Evolutionary conservation across 148 eudicot genomes (phyloP).

Genomic region (Chenopodium album): DNA sequence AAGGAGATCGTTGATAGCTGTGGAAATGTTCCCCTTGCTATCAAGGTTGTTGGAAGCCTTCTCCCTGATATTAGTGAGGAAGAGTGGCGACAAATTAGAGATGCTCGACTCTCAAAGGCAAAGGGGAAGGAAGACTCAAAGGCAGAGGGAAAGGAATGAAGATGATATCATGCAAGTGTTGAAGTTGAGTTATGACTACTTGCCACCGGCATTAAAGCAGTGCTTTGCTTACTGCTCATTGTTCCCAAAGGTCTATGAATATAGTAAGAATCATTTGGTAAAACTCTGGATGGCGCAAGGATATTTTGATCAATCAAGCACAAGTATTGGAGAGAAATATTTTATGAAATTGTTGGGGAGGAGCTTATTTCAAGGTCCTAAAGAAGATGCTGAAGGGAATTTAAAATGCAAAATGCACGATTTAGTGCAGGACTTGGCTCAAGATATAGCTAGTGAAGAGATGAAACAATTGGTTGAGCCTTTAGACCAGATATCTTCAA

Average conservation of each 20-base stretch:
- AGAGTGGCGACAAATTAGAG: slow-evolving; percentile 7
- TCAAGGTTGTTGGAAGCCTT: slow-evolving; percentile 17
- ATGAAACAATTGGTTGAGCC: slow-evolving; percentile 15
- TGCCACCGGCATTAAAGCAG: too few species aligned
- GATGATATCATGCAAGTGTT: neutral
- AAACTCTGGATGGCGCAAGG: too few species aligned
- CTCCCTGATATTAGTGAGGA: neutral
- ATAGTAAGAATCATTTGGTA: too few species aligned
- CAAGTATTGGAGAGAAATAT: neutral
- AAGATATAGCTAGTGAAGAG: neutral
- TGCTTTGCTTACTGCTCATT: too few species aligned
- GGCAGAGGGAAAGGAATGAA: neutral
- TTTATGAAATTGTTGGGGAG: slow-evolving; percentile 11
- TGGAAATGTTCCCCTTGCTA: neutral
- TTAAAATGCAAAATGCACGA: slow-evolving; percentile 20
- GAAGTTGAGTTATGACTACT: too few species aligned
- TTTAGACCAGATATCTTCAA: neutral
- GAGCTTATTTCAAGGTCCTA: neutral
- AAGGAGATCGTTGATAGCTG: neutral
- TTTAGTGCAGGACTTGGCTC: too few species aligned
- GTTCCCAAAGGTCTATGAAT: too few species aligned
- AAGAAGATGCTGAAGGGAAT: neutral
- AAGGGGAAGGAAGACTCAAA: neutral
- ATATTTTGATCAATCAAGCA: slow-evolving; percentile 4
- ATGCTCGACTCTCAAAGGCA: slow-evolving; percentile 1